Evolutionary conservation across 1,284 basidiomycete genomes (phyloP), one percentile per base, ranked within the genome.

Genomic region (Cryptococcus sp.): DNA sequence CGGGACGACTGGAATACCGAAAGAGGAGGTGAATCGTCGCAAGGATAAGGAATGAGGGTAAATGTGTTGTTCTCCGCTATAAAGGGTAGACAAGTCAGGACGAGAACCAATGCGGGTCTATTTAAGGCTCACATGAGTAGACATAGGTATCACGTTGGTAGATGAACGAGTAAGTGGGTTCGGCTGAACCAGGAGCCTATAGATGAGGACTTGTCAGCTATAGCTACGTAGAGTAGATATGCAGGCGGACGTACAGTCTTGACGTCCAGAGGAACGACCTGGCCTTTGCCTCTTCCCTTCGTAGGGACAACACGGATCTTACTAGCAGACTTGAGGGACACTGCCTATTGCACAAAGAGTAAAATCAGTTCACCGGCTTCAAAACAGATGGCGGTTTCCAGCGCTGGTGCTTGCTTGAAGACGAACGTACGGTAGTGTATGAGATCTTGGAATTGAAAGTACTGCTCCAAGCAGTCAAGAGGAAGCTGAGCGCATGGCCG

Each of bases 121-220:
- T 11, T 8, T 1, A 34, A 34, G 29, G 56, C 68, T 54, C 40
- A 73, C 69, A 81, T 45, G 85, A 81, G 48, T 89, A 85, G 55
- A 91, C 85, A 76, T 97, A 99, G 50, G 91, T 93, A 80, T 99
- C 95, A 54, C 90, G 87, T 78, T 99, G 94, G 78, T 98, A 99
- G 76, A 84, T 89, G 83, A 99, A 98, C 17, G 88, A 90, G 75
- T 89, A 90, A 1, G 87, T 85, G 51, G 82, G 80, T 23, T 71
- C 46, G 52, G 56, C 58, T 78, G 79, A 65, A 86, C 84, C 54
- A 78, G 75, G 76, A 54, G 68, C 52, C 56, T 63, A 29, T 13
- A 5, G 20, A 43, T 19, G n/a, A 26, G 23, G 47, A 20, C 43
- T 5, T 19, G 15, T 59, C 50, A 62, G 54, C 53, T 40, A 22